A percentile compares a stretch with the other conserved stretches of the same genome.
These are phyloP conservation scores for Yamadazyma siamensis DNA, from an alignment of 1,139 yeast species.

Conservation along the genomic window DNA sequence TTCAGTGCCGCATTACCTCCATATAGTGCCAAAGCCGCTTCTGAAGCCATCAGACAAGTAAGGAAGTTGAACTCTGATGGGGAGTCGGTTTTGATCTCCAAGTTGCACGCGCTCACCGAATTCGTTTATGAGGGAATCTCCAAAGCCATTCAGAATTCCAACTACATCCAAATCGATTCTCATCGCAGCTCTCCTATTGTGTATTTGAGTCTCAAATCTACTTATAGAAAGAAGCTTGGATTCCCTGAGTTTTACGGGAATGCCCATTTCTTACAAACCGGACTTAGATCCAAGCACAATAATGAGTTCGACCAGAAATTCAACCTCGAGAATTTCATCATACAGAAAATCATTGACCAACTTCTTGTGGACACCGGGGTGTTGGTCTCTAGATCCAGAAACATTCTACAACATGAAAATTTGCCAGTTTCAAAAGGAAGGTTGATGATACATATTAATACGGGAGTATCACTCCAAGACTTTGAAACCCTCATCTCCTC, in stretches of 20 bases:
- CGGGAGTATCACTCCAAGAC: constrained; percentile 54
- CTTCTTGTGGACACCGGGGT: constrained; percentile 50
- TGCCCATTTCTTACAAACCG: constrained; percentile 33
- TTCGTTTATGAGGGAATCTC: constrained; percentile 19
- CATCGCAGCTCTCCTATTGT: constrained; percentile 61
- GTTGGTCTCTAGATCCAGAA: constrained; percentile 66
- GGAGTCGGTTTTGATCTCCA: constrained; percentile 25
- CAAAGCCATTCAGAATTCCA: constrained; percentile 17
- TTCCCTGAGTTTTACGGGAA: constrained; percentile 51
- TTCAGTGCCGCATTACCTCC: constrained; percentile 96
- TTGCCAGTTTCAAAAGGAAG: constrained; percentile 71
- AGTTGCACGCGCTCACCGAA: constrained; percentile 24
- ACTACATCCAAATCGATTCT: constrained; percentile 53
- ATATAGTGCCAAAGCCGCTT: constrained; percentile 73
- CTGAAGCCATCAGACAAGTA: constrained; percentile 52
- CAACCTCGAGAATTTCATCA: constrained; percentile 58
- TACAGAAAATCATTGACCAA: constrained; percentile 61
- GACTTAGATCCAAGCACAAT: constrained; percentile 32
- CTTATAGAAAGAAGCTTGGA: constrained; percentile 38
- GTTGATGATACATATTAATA: constrained; percentile 58
- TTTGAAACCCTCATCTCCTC: constrained; percentile 25
- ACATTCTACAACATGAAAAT: constrained; percentile 69
- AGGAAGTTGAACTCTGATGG: constrained; percentile 32
- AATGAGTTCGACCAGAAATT: constrained; percentile 41
- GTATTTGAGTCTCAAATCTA: constrained; percentile 52